Conservation (phyloP, 768 basidiomycete genomes). For the Crepidotus variabilis region DNA sequence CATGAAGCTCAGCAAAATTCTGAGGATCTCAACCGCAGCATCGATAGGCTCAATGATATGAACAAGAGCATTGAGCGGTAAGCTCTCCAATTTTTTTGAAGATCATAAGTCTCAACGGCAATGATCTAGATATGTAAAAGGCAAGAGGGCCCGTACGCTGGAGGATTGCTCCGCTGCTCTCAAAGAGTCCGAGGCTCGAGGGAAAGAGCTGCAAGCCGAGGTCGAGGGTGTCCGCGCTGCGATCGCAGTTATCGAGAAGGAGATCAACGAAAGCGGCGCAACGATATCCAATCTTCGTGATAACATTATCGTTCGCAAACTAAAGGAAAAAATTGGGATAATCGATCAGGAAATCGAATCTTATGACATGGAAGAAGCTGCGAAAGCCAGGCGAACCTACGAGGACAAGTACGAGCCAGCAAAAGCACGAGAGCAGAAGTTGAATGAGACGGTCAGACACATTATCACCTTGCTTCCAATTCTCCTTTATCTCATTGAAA, state of each 20-base stretch:
- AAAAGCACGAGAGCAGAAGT: conserved; percentile 67
- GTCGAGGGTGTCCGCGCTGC: conserved; percentile 36
- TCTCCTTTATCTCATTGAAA: background rate
- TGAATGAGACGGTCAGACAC: conserved; percentile 60
- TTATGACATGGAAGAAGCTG: conserved; percentile 82
- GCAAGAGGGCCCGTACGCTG: conserved; percentile 58
- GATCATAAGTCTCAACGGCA: background rate
- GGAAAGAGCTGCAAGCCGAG: conserved; percentile 29
- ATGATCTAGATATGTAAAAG: conserved; percentile 62
- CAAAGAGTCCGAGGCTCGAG: conserved; percentile 34
- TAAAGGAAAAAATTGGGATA: conserved; percentile 59
- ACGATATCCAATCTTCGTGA: conserved; percentile 70
- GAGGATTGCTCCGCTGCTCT: conserved; percentile 57
- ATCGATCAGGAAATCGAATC: conserved; percentile 70
- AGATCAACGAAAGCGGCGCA: conserved; percentile 74
- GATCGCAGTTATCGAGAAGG: conserved; percentile 65
- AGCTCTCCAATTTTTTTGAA: conserved; percentile 9
- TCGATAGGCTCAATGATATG: conserved; percentile 56
- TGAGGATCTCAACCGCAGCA: conserved; percentile 64
- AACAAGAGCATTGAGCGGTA: conserved; percentile 68
- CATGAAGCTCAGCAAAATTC: conserved; percentile 47
- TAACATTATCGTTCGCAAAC: conserved; percentile 75
- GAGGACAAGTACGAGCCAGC: conserved; percentile 72
- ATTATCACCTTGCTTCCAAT: background rate
- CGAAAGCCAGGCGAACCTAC: conserved; percentile 80